These are phyloP conservation scores for Helotiales sp. DNA, from an alignment of 2,329 filamentous ascomycete genomes.

Conservation along the genomic window DNA sequence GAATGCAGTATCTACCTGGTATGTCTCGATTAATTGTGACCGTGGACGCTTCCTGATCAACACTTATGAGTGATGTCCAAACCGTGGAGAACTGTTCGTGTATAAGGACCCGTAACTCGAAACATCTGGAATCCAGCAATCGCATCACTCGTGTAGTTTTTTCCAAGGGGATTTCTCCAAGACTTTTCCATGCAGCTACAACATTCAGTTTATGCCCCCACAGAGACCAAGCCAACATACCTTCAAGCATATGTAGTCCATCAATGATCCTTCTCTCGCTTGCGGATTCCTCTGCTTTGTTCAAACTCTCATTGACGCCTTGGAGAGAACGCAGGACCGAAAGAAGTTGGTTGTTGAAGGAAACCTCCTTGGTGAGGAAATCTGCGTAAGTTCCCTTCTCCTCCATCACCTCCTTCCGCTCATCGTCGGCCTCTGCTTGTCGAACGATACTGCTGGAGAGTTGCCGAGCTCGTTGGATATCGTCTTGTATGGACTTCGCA, in stretches of 20 bases:
- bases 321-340: conserved; percentile 57
- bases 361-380: conserved; percentile 62
- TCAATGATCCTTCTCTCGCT: conserved; percentile 61
- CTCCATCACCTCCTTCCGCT: conserved; percentile 44
- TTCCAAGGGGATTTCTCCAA: conserved; percentile 64
- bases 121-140: conserved; percentile 68
- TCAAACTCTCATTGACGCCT: conserved; percentile 64
- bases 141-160: conserved; percentile 66
- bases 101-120: conserved; percentile 69
- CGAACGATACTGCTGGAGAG: conserved; percentile 82
- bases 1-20: conserved; percentile 17
- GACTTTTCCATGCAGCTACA: conserved; percentile 60
- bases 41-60: conserved; percentile 60
- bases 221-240: conserved; percentile 44
- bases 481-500: conserved; percentile 81
- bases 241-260: conserved; percentile 60
- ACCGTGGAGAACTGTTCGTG: conserved; percentile 68
- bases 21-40: conserved; percentile 55
- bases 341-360: conserved; percentile 63
- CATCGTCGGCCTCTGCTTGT: conserved; percentile 69
- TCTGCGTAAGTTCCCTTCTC: conserved; percentile 58
- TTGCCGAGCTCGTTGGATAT: conserved; percentile 79
- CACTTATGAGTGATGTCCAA: conserved; percentile 72
- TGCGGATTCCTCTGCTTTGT: conserved; percentile 62
- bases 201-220: conserved; percentile 25